phyloP scores from a whole-genome alignment of 2,329 filamentous ascomycete species.

The Fusarium sp. region DNA sequence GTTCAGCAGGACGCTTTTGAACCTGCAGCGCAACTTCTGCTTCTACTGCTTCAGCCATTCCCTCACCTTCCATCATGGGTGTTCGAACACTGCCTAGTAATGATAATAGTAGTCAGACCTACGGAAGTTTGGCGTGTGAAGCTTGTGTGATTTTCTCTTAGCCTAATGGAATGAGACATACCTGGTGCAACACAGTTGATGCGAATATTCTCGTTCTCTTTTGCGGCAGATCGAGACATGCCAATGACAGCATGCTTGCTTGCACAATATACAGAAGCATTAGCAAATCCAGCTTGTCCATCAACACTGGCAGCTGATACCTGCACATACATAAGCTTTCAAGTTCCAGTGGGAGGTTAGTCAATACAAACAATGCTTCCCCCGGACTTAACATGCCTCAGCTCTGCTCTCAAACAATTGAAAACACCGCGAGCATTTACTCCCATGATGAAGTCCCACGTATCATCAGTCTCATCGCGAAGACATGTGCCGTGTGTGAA shows the following conservation, averaged over 20 bases:
- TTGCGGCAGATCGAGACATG: neutral
- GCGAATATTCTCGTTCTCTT: neutral
- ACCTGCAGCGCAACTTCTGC: neutral
- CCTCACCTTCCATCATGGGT: neutral
- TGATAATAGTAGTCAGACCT: neutral
- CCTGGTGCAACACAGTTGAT: neutral
- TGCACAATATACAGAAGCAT: neutral
- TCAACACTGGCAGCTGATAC: neutral
- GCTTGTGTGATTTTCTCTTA: neutral
- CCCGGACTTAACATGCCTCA: neutral
- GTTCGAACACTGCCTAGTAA: neutral
- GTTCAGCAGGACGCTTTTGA: neutral
- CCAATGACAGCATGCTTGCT: neutral
- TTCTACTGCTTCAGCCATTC: neutral
- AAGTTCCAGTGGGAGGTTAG: accelerated
- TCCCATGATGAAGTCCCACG: neutral
- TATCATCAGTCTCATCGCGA: neutral
- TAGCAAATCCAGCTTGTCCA: neutral
- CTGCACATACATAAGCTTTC: neutral
- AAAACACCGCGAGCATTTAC: neutral
- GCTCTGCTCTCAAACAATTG: neutral
- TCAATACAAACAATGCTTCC: neutral
- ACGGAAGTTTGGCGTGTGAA: accelerated
- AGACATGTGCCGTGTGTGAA: neutral
- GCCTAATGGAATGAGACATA: neutral